Base-by-base conservation (phyloP, 768 basidiomycete genomes). In the Lactarius trivialis region DNA sequence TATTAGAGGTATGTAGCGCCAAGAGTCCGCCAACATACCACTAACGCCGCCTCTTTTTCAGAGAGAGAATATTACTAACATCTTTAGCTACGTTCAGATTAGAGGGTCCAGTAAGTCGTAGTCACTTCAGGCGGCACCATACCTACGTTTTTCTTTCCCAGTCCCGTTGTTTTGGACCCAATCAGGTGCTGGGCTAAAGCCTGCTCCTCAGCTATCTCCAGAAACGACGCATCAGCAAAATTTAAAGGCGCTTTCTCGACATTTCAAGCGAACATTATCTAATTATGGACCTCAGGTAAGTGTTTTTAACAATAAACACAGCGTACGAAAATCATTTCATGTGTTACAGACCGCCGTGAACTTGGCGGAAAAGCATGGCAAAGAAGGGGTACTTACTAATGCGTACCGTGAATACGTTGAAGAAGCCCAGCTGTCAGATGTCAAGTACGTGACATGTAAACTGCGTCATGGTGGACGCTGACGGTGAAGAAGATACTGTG, bases 101-200 rank as follows among this genome's bases (percentile, higher is more conserved):
- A 81, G 97, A 68, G 97, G 95, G 21, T 98, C 95, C 32, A 92
- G 93, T 91, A 63, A 62, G 85, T 76, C 34, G 57, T 34, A 21
- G 60, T 39, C 45, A 37, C 53, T 53, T 65, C 8, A 8, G 21
- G 26, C 54, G 4, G 8, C 2, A 57, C 57, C 21, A 50, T 34
- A 15, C 45, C 2, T 32, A 33, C 8, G 21, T 24, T 57, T 28
- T 58, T 49, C 53, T 55, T 65, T 66, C 21, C 26, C 68, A 94
- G 92, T 98, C 61, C 95, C 95, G 2, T 78, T 98, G 30, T 95
- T 86, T 71, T 98, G 95, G 95, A 89, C 85, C 4, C 95, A 98
- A 70, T 82, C 83, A 3, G 89, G 93, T 24, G 88, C 89, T 73
- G 85, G 86, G 36, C 76, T 97, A 61, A 97, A 95, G 71, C 95